Percentiles rank a stretch among this genome's conserved stretches.
These are phyloP conservation scores for Chlamydomonas reinhardtii DNA, from an alignment of 163 green algal species.

Conservation along the genomic window DNA sequence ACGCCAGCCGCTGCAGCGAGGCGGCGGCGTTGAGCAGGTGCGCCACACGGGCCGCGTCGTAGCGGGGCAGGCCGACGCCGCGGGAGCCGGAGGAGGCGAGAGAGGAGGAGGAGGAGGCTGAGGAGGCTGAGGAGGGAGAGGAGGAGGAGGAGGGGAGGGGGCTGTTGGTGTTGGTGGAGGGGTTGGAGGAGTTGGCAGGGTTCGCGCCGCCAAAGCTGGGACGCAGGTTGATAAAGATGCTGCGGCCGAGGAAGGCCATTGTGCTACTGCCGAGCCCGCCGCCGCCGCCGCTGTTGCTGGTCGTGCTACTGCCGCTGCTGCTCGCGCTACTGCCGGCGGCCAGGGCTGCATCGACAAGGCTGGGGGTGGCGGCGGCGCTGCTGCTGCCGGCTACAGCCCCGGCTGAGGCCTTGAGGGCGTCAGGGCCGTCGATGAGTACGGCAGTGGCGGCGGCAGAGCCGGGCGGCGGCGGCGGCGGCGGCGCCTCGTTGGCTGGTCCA, in stretches of 20 bases:
- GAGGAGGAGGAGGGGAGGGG: not conserved
- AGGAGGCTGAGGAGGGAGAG: too few species aligned
- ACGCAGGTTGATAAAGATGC: slow-evolving; percentile 30
- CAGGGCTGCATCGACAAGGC: not conserved
- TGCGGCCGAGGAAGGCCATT: slow-evolving; percentile 3
- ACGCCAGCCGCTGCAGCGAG: slow-evolving; percentile 61
- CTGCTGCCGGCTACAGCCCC: not conserved
- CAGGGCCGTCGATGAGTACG: not conserved
- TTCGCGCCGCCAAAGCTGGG: slow-evolving; percentile 4
- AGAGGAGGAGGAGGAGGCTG: not conserved
- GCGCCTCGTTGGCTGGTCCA: not conserved
- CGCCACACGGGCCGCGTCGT: slow-evolving; percentile 21
- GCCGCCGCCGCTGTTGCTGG: not conserved
- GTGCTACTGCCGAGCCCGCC: slow-evolving; percentile 1
- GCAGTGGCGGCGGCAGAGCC: slow-evolving; percentile 23
- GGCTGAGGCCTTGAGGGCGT: not conserved
- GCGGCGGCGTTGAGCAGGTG: slow-evolving; percentile 56
- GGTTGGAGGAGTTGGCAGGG: not conserved
- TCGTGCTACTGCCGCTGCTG: not conserved
- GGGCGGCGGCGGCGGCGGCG: slow-evolving; percentile 19
- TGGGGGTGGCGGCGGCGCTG: not conserved
- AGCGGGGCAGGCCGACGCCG: not conserved
- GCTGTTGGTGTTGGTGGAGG: not conserved
- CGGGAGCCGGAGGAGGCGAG: not conserved
- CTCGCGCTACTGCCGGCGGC: too few species aligned